Base-by-base conservation (phyloP, 345 rosid genomes). In the Aegle marmelos region DNA sequence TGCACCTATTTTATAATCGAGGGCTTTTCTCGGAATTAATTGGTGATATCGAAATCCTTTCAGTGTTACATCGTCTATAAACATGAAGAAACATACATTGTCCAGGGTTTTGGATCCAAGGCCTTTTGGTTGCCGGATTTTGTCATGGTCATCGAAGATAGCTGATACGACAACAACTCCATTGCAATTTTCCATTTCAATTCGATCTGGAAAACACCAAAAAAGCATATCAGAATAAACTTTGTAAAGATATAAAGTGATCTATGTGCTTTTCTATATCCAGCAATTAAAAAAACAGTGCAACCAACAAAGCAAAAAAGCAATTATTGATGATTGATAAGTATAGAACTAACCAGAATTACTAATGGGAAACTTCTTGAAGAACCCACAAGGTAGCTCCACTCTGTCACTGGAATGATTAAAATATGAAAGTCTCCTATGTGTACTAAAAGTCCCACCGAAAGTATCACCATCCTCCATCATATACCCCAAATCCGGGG, bases 81-180 rank as follows among this genome's bases (percentile, higher is more conserved):
- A 93, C 96, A 95, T 90, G 93, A 91, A 93, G 91, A 95, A 95
- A 57, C 97, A 91, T 50, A 87, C 91, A 3, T 25, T 59, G 37
- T 83, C 84, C 62, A 85, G 50, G 37, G 97, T 93, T 79, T 90
- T 85, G 68, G 90, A 85, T 68, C 99, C 99, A 5, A 95, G 90
- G 66, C 97, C 92, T 56, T 79, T 80, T 5, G 99, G 98, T 79
- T 95, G 99, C 70, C 98, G 88, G 78, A 95, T 89, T 80, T 93
- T 93, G 86, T 93, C 99, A 70, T 93, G 96, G 79, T 93, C 88
- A 78, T 92, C 90, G 87, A 93, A 90, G 59, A 95, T 89, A 4
- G 99, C 99, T 21, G 99, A 93, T 68, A 87, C 95, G 58, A 93
- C 97, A 13, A 91, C 95, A 31, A 95, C 76, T 68, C 86, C 95